Base-by-base conservation (phyloP, 2,329 filamentous ascomycete genomes). In the Neofusicoccum laricinum region DNA sequence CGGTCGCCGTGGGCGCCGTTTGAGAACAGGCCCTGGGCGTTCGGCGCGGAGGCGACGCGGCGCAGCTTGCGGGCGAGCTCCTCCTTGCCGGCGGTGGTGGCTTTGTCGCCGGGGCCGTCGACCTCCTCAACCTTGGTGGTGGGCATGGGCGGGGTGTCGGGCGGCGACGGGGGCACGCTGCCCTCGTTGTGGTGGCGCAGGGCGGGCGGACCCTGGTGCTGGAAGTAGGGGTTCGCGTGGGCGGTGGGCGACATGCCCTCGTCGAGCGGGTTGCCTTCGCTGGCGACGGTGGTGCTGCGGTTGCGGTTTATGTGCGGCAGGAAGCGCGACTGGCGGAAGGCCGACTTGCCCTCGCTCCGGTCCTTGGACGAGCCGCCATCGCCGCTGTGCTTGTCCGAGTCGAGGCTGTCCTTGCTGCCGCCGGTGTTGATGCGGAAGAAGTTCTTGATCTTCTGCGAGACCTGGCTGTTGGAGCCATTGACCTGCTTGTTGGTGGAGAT, bases 171-270 rank as follows among this genome's bases (percentile, higher is more conserved):
- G 14, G 95, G 93, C 40, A 96, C 91, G 68, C 93, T 97, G 73
- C 90, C 91, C 70, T 95, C 92, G 77, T 98, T 96, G 81, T 96
- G 93, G 80, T 99, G 95, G 74, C 94, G 90, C 71, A 98, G 83
- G 68, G 92, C 91, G 3, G 95, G 95, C 71, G 93, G 93, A 64
- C 95, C 95, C 79, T 99, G 95, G 76, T 98, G 95, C 69, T 89
- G 91, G 78, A 98, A 99, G 80, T 99, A 99, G 17, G 95, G 95
- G 76, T 99, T 99, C 68, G 93, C 94, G 74, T 94, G 88, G 59
- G 93, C 94, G 4, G 93, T 98, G 30, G 95, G 95, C 73, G 93
- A 97, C 72, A 96, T 84, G 67, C 87, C 84, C 77, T 97, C 93
- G 70, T 97, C 94, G 68, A 97, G 85, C 65, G 90, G 87, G 75